Percentiles rank a stretch among this genome's conserved stretches.
Evolutionary conservation across 2,329 filamentous ascomycete species (phyloP).

Genomic region (Fusarium verrucosum): DNA sequence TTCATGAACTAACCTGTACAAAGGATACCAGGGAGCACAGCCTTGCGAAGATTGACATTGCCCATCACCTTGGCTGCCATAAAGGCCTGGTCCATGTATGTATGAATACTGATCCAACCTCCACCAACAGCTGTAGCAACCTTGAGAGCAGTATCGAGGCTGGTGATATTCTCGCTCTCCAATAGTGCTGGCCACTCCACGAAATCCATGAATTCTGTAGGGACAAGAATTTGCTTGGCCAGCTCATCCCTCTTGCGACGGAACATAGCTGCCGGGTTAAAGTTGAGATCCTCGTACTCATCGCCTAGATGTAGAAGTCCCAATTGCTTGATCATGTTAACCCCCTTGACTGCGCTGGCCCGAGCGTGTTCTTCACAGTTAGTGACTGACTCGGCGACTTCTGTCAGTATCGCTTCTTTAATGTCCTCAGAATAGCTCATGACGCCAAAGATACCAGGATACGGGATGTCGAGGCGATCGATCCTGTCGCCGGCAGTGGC

Average conservation of each 20-base stretch:
- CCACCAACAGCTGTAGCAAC: conserved; percentile 86
- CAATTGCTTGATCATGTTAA: conserved; percentile 87
- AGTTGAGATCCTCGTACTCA: conserved; percentile 84
- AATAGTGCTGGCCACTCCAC: conserved; percentile 85
- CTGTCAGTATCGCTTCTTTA: conserved; percentile 89
- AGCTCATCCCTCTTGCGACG: conserved; percentile 81
- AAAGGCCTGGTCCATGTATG: conserved; percentile 89
- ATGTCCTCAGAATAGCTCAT: conserved; percentile 95
- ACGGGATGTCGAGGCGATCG: conserved; percentile 83
- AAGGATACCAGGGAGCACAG: conserved; percentile 84
- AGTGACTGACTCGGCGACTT: conserved; percentile 81
- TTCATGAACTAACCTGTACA: no score
- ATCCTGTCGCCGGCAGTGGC: no score
- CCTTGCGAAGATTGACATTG: conserved; percentile 79
- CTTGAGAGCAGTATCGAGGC: conserved; percentile 93
- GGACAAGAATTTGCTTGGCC: conserved; percentile 84
- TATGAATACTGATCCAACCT: conserved; percentile 81
- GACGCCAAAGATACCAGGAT: conserved; percentile 83
- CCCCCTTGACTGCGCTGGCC: conserved; percentile 77
- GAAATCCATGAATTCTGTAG: conserved; percentile 92
- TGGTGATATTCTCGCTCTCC: conserved; percentile 95
- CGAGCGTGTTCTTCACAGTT: conserved; percentile 89
- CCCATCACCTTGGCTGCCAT: conserved; percentile 83
- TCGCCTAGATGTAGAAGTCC: conserved; percentile 89
- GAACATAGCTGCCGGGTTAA: conserved; percentile 96